Evolutionary conservation across 768 basidiomycete genomes (phyloP).

Genomic region (Coprinopsis sp.): DNA sequence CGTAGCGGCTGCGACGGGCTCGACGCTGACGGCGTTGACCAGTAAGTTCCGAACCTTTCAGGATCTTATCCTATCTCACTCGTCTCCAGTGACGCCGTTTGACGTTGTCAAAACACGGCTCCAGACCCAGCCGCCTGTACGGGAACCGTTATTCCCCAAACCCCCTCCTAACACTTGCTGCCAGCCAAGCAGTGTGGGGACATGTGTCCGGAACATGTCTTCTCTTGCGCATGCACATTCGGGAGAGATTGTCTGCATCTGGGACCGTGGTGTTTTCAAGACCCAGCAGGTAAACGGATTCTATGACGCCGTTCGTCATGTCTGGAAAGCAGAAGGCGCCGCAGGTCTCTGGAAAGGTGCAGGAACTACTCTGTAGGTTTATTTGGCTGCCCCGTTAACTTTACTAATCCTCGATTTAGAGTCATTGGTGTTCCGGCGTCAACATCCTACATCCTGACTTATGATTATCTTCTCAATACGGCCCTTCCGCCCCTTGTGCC

Average conservation of each 20-base stretch:
- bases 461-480: slow-evolving; percentile 76
- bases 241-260: slow-evolving; percentile 70
- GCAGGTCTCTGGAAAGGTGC: slow-evolving; percentile 93
- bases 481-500: slow-evolving; percentile 59
- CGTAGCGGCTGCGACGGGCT: slow-evolving; percentile 73
- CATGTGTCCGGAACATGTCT: slow-evolving; percentile 75
- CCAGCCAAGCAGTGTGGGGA: slow-evolving; percentile 51
- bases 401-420: slow-evolving; percentile 35
- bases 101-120: slow-evolving; percentile 96
- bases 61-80: slow-evolving; percentile 5
- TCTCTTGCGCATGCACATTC: slow-evolving; percentile 56
- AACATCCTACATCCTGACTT: slow-evolving; percentile 92
- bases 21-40: slow-evolving; percentile 76
- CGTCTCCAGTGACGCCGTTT: slow-evolving; percentile 88
- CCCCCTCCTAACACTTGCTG: slow-evolving; percentile 61
- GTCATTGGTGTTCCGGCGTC: slow-evolving; percentile 89
- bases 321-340: slow-evolving; percentile 76
- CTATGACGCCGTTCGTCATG: slow-evolving; percentile 75
- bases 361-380: slow-evolving; percentile 78
- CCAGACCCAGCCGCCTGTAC: slow-evolving; percentile 78
- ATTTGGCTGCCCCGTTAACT: neutral
- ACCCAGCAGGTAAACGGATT: slow-evolving; percentile 80
- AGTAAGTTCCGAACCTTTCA: slow-evolving; percentile 41
- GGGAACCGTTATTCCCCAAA: slow-evolving; percentile 46
- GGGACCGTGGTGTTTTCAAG: slow-evolving; percentile 67